Evolutionary conservation across 2,329 filamentous ascomycete species (phyloP), one percentile per base, ranked within the genome.

Genomic region (Cladosporium sp.): DNA sequence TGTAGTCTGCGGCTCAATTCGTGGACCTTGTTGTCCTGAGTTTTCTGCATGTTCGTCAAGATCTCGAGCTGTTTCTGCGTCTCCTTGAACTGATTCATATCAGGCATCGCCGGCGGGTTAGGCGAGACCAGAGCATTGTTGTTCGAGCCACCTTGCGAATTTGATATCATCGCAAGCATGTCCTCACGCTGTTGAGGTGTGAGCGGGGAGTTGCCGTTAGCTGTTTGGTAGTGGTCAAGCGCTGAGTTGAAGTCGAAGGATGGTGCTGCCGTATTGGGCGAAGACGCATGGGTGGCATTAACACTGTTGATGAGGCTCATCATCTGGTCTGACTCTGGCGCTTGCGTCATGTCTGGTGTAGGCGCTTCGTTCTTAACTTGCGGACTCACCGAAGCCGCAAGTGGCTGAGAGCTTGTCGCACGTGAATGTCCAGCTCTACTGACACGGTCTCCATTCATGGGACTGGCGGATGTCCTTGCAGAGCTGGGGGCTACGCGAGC

Each of bases 61-160:
- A 86, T 79, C 48, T 93, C 87, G 28, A 96, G 80, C 57, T 95
- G 87, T 11, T 85, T 77, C 56, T 86, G 79, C 4, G 86, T 91
- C 55, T 80, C 80, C 43, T 77, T 80, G 56, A 93, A 80, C 37
- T 84, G 78, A 46, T 80, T 76, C 16, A 89, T 72, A 11, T 75
- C 72, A 1, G 78, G 77, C 70, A 81, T 77, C 1, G 75, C 70
- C 0, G 80, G 79, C 0, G 80, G 73, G 10, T 70, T 74, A 3
- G 80, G 79, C 13, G 76, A 78, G 42, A 78, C 73, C 9, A 84
- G 70, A 2, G 81, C 80, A 57, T 81, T 83, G 64, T 82, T 81
- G 6, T 68, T 60, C 10, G 66, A 60, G 0, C 67, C 58, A 46
- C 58, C 58, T 46, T 53, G 51, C n/a, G 43, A 46, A n/a, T 53